Evolutionary conservation across 2,329 filamentous ascomycete genomes (phyloP).

Genomic region (Fusarium proliferatum): DNA sequence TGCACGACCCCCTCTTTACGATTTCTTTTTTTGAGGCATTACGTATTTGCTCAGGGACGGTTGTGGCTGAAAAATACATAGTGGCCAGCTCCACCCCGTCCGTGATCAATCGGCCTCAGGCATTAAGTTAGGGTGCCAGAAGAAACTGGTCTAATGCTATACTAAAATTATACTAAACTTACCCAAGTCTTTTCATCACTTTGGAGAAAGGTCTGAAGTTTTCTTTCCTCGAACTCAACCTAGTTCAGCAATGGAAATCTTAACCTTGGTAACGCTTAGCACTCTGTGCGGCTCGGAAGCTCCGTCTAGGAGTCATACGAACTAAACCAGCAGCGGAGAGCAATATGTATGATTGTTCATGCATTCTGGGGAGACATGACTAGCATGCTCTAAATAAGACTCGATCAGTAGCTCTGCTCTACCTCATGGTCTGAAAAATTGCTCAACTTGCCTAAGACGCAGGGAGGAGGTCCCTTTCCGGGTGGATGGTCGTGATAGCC

Average conservation of each 20-base stretch:
- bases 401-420: neutral
- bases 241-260: neutral
- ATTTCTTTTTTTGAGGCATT: conserved; percentile 15
- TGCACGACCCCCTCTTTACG: neutral
- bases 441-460: neutral
- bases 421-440: neutral
- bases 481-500: neutral
- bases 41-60: conserved; percentile 7
- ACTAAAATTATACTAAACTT: neutral
- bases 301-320: neutral
- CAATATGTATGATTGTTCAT: neutral
- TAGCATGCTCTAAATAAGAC: neutral
- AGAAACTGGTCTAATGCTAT: neutral
- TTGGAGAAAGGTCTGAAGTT: neutral
- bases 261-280: neutral
- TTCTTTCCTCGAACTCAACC: neutral
- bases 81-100: conserved; percentile 8
- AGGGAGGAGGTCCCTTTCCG: neutral
- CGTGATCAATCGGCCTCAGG: neutral
- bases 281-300: neutral
- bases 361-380: neutral
- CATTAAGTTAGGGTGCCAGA: neutral
- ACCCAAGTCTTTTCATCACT: neutral
- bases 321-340: neutral
- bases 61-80: conserved; percentile 14